phyloP scores from a whole-genome alignment of 441 rosid species.

The Pelargonium myrrhifolium region DNA sequence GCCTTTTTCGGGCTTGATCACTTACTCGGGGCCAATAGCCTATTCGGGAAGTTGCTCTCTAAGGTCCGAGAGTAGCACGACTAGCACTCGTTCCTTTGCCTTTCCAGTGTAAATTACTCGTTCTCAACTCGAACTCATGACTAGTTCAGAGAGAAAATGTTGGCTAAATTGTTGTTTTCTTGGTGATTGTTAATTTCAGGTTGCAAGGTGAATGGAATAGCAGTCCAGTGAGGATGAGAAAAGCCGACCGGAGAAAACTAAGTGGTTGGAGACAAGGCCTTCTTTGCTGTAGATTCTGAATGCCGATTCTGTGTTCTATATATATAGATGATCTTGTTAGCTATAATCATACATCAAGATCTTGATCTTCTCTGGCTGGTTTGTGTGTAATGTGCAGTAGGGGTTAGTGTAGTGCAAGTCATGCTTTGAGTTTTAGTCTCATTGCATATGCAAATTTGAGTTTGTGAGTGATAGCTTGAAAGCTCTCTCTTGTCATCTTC shows the following conservation, averaged over 20 bases:
- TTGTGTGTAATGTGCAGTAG: too few relatives aligned
- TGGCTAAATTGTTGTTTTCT: not conserved
- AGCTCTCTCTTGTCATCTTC: not conserved
- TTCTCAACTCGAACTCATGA: not conserved
- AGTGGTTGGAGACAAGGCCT: not conserved
- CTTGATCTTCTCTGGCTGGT: not conserved
- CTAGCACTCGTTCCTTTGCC: constrained; percentile 8
- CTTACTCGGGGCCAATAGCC: constrained; percentile 14
- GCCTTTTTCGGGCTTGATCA: constrained; percentile 1
- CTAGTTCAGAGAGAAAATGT: not conserved
- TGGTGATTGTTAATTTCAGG: not conserved
- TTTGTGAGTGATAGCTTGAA: not conserved
- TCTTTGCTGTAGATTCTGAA: constrained; percentile 9
- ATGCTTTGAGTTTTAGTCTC: not conserved
- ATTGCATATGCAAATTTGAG: not conserved
- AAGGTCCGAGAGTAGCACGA: constrained; percentile 19
- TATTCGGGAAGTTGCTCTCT: constrained; percentile 18
- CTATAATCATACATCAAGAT: not conserved
- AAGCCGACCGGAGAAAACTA: not conserved
- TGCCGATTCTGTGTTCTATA: not conserved
- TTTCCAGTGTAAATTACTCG: not conserved
- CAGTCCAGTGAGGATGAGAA: constrained; percentile 6
- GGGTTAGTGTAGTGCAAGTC: too few relatives aligned
- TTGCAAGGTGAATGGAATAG: constrained; percentile 4
- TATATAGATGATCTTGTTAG: not conserved